Conservation (phyloP, 352 stramenopile genomes). For the Pythium aquatile region DNA sequence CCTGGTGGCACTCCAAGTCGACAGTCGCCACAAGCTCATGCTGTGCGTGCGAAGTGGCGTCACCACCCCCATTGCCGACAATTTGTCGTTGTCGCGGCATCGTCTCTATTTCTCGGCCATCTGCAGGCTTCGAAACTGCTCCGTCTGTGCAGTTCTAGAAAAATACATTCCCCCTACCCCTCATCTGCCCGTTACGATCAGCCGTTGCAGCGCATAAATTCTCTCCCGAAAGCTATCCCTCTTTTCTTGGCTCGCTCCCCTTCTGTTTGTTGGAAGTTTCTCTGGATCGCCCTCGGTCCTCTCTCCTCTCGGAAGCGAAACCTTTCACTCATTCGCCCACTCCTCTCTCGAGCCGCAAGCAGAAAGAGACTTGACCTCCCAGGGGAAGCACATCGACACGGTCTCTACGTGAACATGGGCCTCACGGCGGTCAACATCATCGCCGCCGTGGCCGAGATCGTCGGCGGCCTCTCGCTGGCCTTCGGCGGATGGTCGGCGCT, state of each 20-base stretch:
- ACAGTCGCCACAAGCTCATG: background rate
- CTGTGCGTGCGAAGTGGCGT: background rate
- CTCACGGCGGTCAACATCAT: constrained; percentile 58
- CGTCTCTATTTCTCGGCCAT: constrained; percentile 5
- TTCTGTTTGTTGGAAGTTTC: constrained; percentile 13
- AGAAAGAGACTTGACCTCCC: constrained; percentile 5
- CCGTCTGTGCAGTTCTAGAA: background rate
- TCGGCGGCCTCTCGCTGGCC: constrained; percentile 81
- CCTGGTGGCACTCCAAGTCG: background rate
- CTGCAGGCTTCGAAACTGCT: constrained; percentile 5
- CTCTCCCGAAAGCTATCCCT: background rate
- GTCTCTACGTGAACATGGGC: constrained; percentile 33
- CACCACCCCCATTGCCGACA: background rate
- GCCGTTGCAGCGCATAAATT: constrained; percentile 6
- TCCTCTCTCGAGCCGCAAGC: constrained; percentile 6
- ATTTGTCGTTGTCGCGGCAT: background rate
- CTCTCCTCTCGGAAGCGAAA: background rate
- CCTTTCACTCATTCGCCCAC: constrained; percentile 8
- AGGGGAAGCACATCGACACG: constrained; percentile 8
- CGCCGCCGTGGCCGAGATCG: constrained; percentile 71
- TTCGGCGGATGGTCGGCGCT: constrained; percentile 85
- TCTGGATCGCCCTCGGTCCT: constrained; percentile 21
- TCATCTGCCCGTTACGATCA: constrained; percentile 13
- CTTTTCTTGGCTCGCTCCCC: background rate
- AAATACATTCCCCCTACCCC: constrained; percentile 1